Conservation (phyloP, 2,329 filamentous ascomycete species). For the Paecilomyces variotii region DNA sequence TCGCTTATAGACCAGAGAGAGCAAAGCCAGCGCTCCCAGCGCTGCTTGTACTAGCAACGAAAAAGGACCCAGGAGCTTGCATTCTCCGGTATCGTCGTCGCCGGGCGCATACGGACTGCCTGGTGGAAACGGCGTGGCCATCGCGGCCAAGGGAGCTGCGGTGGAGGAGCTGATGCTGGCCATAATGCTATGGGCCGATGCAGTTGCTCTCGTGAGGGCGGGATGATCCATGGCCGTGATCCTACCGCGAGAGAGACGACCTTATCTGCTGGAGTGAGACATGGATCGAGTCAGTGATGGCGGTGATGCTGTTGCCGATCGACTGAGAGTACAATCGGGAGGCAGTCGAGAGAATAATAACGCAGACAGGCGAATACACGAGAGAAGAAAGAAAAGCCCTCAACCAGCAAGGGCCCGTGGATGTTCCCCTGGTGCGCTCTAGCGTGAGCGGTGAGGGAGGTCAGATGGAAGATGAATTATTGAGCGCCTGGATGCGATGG, state of each 20-base stretch:
- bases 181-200: conserved; percentile 1
- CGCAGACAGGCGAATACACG: background rate
- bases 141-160: background rate
- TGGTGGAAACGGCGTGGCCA: background rate
- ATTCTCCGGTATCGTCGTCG: conserved; percentile 61
- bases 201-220: background rate
- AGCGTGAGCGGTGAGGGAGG: background rate
- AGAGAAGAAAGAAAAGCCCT: background rate
- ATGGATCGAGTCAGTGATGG: conserved; percentile 5
- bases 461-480: background rate
- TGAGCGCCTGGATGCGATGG: background rate
- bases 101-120: conserved; percentile 18
- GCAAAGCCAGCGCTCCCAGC: conserved; percentile 71
- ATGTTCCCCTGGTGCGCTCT: background rate
- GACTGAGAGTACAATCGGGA: background rate
- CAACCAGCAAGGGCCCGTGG: background rate
- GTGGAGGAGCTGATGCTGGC: background rate
- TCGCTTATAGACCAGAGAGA: conserved; percentile 86
- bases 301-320: conserved; percentile 8
- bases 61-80: conserved; percentile 80
- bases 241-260: conserved; percentile 1
- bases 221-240: background rate
- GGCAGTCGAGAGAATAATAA: background rate
- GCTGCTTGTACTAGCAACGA: conserved; percentile 84
- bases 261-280: conserved; percentile 10